A percentile compares a stretch with the other conserved stretches of the same genome.
phyloP scores from a whole-genome alignment of 257 asterid genomes.

The Datura wrightii region DNA sequence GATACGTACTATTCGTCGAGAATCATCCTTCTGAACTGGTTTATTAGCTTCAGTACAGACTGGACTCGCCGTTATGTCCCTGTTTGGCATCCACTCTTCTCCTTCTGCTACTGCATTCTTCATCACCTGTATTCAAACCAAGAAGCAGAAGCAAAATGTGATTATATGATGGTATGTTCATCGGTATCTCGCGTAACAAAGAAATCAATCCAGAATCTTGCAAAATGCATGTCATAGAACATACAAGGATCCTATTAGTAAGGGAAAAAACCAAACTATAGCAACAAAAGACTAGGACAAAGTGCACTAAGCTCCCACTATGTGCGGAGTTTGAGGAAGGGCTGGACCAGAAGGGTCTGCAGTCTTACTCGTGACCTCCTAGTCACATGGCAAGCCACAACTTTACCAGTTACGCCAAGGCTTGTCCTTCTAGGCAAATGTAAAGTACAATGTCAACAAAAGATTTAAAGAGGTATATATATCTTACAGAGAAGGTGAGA shows the following conservation, averaged over 20 bases:
- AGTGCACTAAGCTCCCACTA: too few species aligned
- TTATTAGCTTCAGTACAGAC: conserved; percentile 18
- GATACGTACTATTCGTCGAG: not conserved
- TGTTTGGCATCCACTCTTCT: conserved; percentile 54
- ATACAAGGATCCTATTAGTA: not conserved
- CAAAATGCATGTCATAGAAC: not conserved
- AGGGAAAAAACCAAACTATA: too few species aligned
- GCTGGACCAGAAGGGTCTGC: too few species aligned
- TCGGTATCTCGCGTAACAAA: not conserved
- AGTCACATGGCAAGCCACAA: too few species aligned
- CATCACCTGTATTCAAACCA: conserved; percentile 46
- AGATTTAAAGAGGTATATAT: not conserved
- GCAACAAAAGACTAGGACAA: too few species aligned
- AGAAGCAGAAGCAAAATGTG: not conserved
- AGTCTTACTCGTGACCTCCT: too few species aligned
- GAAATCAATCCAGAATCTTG: not conserved
- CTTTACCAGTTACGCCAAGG: too few species aligned
- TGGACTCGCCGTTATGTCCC: not conserved
- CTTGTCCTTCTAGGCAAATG: not conserved
- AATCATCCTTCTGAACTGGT: conserved; percentile 16
- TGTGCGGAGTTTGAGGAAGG: too few species aligned
- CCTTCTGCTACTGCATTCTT: conserved; percentile 44
- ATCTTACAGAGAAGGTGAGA: conserved; percentile 54
- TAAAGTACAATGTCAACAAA: not conserved
- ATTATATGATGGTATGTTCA: not conserved